A percentile compares a stretch with the other conserved stretches of the same genome.
phyloP scores from a whole-genome alignment of 306 rosid genomes.

The Sophora flavescens region DNA sequence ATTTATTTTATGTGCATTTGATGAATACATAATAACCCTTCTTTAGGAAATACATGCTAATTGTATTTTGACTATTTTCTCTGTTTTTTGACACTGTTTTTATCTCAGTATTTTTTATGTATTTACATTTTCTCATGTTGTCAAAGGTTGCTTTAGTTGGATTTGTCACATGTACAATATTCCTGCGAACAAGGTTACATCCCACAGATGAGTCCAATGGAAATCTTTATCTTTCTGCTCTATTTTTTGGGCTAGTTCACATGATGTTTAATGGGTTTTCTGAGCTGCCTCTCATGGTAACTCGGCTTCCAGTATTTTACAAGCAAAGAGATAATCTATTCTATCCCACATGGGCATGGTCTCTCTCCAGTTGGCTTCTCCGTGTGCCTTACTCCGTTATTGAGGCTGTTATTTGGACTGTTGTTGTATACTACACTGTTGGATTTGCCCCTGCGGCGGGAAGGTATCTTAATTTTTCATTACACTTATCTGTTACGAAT shows the following conservation, averaged over 20 bases:
- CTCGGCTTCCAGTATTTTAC: constrained; percentile 85
- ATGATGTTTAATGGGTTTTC: constrained; percentile 94
- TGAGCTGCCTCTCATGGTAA: constrained; percentile 82
- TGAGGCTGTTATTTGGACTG: constrained; percentile 84
- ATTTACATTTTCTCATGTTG: constrained; percentile 13
- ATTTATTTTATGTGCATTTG: not conserved
- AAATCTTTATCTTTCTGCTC: constrained; percentile 78
- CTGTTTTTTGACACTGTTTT: not conserved
- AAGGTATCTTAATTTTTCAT: constrained; percentile 56
- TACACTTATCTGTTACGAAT: not conserved
- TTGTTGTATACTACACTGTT: constrained; percentile 80
- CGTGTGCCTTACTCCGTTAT: constrained; percentile 81
- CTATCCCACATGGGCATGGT: constrained; percentile 94
- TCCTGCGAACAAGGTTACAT: constrained; percentile 67
- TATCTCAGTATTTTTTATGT: constrained; percentile 10
- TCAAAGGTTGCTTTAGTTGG: constrained; percentile 88
- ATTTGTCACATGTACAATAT: constrained; percentile 79
- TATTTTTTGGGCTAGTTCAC: constrained; percentile 85
- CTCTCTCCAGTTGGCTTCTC: constrained; percentile 74
- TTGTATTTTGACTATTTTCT: not conserved
- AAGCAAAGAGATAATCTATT: constrained; percentile 90
- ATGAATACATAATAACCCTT: not conserved
- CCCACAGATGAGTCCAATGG: constrained; percentile 70
- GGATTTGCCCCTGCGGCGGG: constrained; percentile 86
- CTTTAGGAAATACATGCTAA: not conserved